A percentile compares a stretch with the other conserved stretches of the same genome.
Evolutionary conservation across 2,329 filamentous ascomycete species (phyloP).

Genomic region (Ilyonectria robusta): DNA sequence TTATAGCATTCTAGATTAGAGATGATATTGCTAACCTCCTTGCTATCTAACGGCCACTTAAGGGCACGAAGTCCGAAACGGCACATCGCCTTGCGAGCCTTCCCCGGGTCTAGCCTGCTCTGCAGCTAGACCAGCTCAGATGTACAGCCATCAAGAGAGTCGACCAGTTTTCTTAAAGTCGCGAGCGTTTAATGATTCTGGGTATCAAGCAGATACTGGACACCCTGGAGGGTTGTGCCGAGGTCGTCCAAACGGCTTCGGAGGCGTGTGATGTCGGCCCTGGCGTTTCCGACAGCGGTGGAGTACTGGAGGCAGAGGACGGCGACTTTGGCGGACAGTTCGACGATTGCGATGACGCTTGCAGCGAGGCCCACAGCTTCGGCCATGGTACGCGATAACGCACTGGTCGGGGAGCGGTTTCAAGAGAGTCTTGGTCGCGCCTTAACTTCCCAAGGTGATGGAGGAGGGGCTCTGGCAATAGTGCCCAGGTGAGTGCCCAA

Average conservation of each 20-base stretch:
- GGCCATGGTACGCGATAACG: too few species aligned
- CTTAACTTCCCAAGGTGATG: background rate
- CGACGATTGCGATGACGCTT: slow-evolving; percentile 5
- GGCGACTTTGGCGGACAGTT: slow-evolving; percentile 17
- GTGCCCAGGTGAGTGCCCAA: slow-evolving; percentile 4
- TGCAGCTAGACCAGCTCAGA: slow-evolving; percentile 16
- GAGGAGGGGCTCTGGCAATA: background rate
- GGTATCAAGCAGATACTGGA: slow-evolving; percentile 12
- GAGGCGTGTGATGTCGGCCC: slow-evolving; percentile 19
- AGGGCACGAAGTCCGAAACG: slow-evolving; percentile 21
- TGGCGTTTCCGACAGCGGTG: slow-evolving; percentile 15
- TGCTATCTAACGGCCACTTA: slow-evolving; percentile 30
- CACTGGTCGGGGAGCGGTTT: too few species aligned
- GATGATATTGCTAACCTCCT: slow-evolving; percentile 19
- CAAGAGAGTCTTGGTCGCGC: background rate
- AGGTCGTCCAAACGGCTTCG: slow-evolving; percentile 3
- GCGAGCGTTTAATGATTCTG: slow-evolving; percentile 6
- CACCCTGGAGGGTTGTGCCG: background rate
- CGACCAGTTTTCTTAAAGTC: slow-evolving; percentile 19
- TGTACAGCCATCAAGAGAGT: slow-evolving; percentile 16
- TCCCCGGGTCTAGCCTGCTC: slow-evolving; percentile 18
- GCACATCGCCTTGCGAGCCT: slow-evolving; percentile 20
- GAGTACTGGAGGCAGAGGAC: slow-evolving; percentile 7
- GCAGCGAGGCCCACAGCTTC: too few species aligned
- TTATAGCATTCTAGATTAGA: slow-evolving; percentile 12